Evolutionary conservation across 129 eudicot genomes (phyloP), one percentile per base, ranked within the genome.

Genomic region (Ambrosia artemisiifolia): DNA sequence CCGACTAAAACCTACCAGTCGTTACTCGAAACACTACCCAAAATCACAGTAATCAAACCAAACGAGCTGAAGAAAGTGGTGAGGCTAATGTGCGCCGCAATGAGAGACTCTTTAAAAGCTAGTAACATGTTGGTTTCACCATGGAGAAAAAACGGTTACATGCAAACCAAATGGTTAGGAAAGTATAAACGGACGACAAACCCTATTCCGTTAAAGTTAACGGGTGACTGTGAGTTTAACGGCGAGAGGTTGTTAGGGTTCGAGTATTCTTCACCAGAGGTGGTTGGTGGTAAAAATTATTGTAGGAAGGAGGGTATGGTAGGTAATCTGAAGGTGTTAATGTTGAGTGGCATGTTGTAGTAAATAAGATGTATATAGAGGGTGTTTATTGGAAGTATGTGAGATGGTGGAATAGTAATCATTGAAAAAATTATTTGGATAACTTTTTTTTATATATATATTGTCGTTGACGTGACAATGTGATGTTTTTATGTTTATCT

Each of bases 111-210:
- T 11, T 40, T 83, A 32, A 83, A 71, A 30, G 42, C 75, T n/a
- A 63, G 78, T 42, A 68, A 65, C 38, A 64, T 78, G 75, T 0
- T 65, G 67, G 70, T 83, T 14, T 69, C 86, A 2, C 83, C 86
- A 19, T 83, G 86, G 86, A 47, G 86, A 53, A 74, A 63, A 70
- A 83, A 83, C 60, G 83, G 83, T 0, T 78, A 78, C 81, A 74
- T 79, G 86, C 86, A 78, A 53, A 24, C 71, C 30, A 83, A 83
- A 75, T 83, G 86, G 86, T 79, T 83, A 11, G 83, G 81, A 14
- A 48, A 75, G 2, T 78, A 78, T 56, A 83, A 70, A 72, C 78
- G 86, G 12, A 78, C 83, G 2, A 74, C 81, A 3, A 83, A 64
- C 42, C 43, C 74, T 11, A 14, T 51, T 14, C 36, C 82, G 64